Evolutionary conservation across 2,329 filamentous ascomycete species (phyloP), one percentile per base, ranked within the genome.

Genomic region (Colletotrichum lini): DNA sequence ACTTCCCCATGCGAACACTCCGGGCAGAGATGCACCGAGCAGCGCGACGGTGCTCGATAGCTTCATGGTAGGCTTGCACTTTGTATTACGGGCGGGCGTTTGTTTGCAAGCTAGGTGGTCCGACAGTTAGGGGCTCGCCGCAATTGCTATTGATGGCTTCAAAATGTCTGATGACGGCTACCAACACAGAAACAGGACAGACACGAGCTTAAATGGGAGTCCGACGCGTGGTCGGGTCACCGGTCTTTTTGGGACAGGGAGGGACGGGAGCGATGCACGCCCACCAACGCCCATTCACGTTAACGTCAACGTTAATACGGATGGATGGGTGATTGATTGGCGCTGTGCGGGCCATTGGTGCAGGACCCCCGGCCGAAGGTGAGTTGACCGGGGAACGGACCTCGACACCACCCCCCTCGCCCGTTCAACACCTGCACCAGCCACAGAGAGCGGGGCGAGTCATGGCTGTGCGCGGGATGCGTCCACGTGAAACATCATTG

Each of bases 1-100:
- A 84, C 83, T 83, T 76, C 83, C 83, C 83, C 83, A 85, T 10
- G 82, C 83, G 15, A 77, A 50, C 7, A 77, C 81, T 49, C 78
- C 75, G 13, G 81, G 82, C 59, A 82, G 68, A 65, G 78, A 73
- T 10, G 77, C 75, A 3, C 78, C 74, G 65, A 80, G 77, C 23
- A 80, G 68, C 26, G 76, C 71, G 23, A 80, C 66, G 56, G 76
- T 68, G n/a, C 70, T 70, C 52, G 74, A 67, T n/a, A 79, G 60
- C 59, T 74, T 79, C 81, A 82, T 82, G 58, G 50, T 74, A 35
- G 15, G 49, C 16, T 44, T 23, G n/a, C 35, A 42, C n/a, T 23
- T 60, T 18, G 18, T 42, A n/a, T 68, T 45, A 65, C 23, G 6
- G 52, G 60, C 30, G 30, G 30, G 30, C 30, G 8, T 35, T 35